Conservation (phyloP, 805 yeast species). For the Candida ovalis region DNA sequence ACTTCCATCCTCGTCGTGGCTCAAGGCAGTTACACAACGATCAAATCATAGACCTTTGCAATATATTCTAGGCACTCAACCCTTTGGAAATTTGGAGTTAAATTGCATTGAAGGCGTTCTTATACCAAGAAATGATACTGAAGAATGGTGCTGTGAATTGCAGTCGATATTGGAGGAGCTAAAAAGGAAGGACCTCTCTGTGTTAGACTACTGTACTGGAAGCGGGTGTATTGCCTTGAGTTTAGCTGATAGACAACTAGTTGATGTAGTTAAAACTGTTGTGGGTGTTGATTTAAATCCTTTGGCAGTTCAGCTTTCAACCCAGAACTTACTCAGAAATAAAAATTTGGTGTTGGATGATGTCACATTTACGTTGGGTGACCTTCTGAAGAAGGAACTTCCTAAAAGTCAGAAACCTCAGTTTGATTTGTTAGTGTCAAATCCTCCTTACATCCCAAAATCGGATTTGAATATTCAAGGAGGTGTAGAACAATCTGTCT, state of each 20-base stretch:
- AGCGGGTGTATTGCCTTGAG: slow-evolving; percentile 79
- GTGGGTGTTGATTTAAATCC: slow-evolving; percentile 56
- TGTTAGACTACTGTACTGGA: slow-evolving; percentile 81
- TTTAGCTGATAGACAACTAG: slow-evolving; percentile 38
- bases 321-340: slow-evolving; percentile 35
- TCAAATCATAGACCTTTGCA: slow-evolving; percentile 67
- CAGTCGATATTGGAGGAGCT: slow-evolving; percentile 15
- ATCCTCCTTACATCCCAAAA: slow-evolving; percentile 83
- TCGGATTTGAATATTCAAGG: slow-evolving; percentile 36
- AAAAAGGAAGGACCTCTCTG: slow-evolving; percentile 4
- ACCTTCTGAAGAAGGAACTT: slow-evolving; percentile 14
- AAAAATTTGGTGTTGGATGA: neutral
- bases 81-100: slow-evolving; percentile 71
- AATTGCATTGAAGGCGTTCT: slow-evolving; percentile 61
- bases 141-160: slow-evolving; percentile 70
- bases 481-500: slow-evolving; percentile 63
- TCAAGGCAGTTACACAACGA: slow-evolving; percentile 50
- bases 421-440: slow-evolving; percentile 69
- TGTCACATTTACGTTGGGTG: slow-evolving; percentile 17
- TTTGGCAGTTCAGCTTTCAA: slow-evolving; percentile 49
- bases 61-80: slow-evolving; percentile 81
- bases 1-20: slow-evolving; percentile 45
- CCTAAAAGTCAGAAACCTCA: no score
- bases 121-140: slow-evolving; percentile 95
- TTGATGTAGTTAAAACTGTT: slow-evolving; percentile 17